Base-by-base conservation (phyloP, 78 protist species). In the Isochrysis galbana region DNA sequence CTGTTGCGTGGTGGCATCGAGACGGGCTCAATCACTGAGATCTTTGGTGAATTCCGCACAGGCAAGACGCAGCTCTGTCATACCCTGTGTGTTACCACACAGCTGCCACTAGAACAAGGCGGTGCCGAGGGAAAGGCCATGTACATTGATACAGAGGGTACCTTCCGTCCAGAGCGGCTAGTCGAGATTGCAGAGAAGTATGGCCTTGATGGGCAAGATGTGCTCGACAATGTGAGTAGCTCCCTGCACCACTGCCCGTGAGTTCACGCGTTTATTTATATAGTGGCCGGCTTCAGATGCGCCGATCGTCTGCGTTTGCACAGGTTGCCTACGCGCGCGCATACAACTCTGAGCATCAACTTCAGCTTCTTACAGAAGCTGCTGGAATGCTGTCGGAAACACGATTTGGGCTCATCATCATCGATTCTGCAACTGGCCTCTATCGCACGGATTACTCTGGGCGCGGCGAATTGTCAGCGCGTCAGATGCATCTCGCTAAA, bases 121-220 rank as follows among this genome's bases (percentile, higher is more conserved):
- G 99, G 99, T n/a, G 99, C 97, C 32, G 99, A 98, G 93, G 99
- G 99, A 34, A 97, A 98, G 90, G 98, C 99, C n/a, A 91, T 99
- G 70, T 99, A 98, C 90, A 97, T 99, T 45, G 99, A 99, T 91
- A 98, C 99, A 0, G 99, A 99, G 83, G 99, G 99, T n/a, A 99
- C 99, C 2, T 99, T 99, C 95, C 96, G 99, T 17, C 99, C 99
- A 22, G 98, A 99, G 91, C 91, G 99, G 19, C 92, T 98, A 26
- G 47, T 97, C 5, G 96, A 95, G 44, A 96, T 97, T 34, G 99
- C 99, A 0, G 98, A 91, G 90, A 5, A 83, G 14, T 83, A 42
- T 38, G 90, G 74, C 19, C 46, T 48, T n/a, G 26, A 36, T 45
- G 42, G 89, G 23, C 67, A 96, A 42, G 99, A 97, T 48, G 99